phyloP scores from a whole-genome alignment of 2,329 filamentous ascomycete species.

The Colletotrichum sp. region DNA sequence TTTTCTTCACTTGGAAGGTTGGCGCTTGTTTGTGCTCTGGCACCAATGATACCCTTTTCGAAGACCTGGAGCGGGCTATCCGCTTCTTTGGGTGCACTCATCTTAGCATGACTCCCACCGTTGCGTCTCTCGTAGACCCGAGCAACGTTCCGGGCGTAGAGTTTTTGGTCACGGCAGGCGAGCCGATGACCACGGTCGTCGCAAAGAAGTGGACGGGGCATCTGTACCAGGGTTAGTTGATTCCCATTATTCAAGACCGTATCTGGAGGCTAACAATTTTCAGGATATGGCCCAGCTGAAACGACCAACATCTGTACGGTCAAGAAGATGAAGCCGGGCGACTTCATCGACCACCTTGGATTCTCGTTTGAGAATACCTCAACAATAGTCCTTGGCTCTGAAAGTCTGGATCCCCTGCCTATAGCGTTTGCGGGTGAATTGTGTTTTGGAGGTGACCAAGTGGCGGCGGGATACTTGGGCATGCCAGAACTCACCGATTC shows the following conservation, averaged over 20 bases:
- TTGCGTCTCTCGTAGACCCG: slow-evolving; percentile 77
- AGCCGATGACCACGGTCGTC: slow-evolving; percentile 77
- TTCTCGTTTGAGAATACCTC: slow-evolving; percentile 78
- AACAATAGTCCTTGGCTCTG: slow-evolving; percentile 62
- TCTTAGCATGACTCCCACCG: slow-evolving; percentile 84
- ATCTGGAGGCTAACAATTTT: background rate
- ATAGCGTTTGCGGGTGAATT: slow-evolving; percentile 80
- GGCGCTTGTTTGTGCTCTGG: slow-evolving; percentile 82
- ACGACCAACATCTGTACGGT: slow-evolving; percentile 89
- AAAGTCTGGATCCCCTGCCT: slow-evolving; percentile 61
- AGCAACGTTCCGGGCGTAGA: slow-evolving; percentile 71
- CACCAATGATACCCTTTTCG: slow-evolving; percentile 75
- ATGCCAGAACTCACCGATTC: slow-evolving; percentile 63
- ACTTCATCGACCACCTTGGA: slow-evolving; percentile 79
- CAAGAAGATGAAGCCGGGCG: slow-evolving; percentile 60
- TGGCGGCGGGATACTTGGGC: slow-evolving; percentile 77
- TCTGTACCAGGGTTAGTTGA: slow-evolving; percentile 68
- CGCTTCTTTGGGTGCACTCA: slow-evolving; percentile 72
- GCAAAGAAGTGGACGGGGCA: slow-evolving; percentile 71
- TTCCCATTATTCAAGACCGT: background rate
- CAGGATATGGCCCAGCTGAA: slow-evolving; percentile 81
- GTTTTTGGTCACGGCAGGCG: slow-evolving; percentile 82
- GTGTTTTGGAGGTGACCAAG: slow-evolving; percentile 85
- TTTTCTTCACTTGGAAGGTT: slow-evolving; percentile 81
- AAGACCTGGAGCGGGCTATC: slow-evolving; percentile 73